Evolutionary conservation across 2,329 filamentous ascomycete genomes (phyloP).

Genomic region (Ascochyta viciae-villosae): DNA sequence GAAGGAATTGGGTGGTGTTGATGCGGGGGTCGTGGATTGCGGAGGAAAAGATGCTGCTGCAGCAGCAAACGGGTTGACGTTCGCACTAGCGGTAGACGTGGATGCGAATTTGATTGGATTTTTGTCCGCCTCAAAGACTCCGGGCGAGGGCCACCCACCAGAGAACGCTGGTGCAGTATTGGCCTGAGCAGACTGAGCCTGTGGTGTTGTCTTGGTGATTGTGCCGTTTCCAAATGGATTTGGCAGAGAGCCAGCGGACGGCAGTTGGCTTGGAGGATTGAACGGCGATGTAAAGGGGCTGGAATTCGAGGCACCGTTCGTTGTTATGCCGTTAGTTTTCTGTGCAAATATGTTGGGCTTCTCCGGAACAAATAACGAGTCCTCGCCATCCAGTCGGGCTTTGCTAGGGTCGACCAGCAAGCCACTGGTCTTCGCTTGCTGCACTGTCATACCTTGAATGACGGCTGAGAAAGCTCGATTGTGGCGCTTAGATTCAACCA

Average conservation of each 20-base stretch:
- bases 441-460: slow-evolving; percentile 63
- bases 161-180: not conserved
- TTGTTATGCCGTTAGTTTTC: slow-evolving; percentile 2
- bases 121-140: slow-evolving; percentile 39
- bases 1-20: slow-evolving; percentile 14
- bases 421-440: slow-evolving; percentile 57
- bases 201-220: slow-evolving; percentile 2
- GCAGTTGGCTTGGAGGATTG: slow-evolving; percentile 14
- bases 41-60: not conserved
- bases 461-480: slow-evolving; percentile 63
- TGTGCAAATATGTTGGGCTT: slow-evolving; percentile 23
- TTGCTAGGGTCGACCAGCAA: slow-evolving; percentile 55
- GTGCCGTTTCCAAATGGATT: slow-evolving; percentile 24
- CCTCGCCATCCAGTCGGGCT: slow-evolving; percentile 34
- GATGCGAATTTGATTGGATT: slow-evolving; percentile 37
- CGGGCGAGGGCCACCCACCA: slow-evolving; percentile 24
- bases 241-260: not conserved
- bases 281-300: slow-evolving; percentile 32
- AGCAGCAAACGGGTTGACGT: slow-evolving; percentile 19
- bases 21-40: slow-evolving; percentile 6
- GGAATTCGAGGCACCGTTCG: slow-evolving; percentile 16
- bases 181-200: not conserved
- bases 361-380: slow-evolving; percentile 53
- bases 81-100: slow-evolving; percentile 1
- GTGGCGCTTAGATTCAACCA: slow-evolving; percentile 66